Evolutionary conservation across 1,284 basidiomycete species (phyloP).

Genomic region (Ceratobasidium theobromae): DNA sequence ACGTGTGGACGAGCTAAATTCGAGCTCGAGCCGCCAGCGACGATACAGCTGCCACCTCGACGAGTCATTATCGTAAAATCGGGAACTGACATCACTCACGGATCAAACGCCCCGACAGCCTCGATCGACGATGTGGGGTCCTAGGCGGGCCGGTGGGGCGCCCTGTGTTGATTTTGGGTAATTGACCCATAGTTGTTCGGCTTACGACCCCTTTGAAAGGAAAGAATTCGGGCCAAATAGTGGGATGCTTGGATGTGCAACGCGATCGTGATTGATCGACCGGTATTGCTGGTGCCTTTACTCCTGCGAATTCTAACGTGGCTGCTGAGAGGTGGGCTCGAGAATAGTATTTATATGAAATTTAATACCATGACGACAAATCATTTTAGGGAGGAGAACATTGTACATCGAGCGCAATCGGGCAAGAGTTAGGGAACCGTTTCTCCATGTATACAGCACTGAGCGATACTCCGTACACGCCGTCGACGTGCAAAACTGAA

Average conservation of each 20-base stretch:
- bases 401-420: background rate
- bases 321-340: too few species aligned
- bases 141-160: background rate
- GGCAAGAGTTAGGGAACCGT: background rate
- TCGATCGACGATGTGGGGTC: background rate
- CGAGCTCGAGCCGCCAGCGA: background rate
- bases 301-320: background rate
- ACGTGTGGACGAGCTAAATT: background rate
- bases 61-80: constrained; percentile 22
- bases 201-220: too few species aligned
- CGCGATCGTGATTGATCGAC: too few species aligned
- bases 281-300: too few species aligned
- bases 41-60: too few species aligned
- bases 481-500: too few species aligned
- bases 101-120: constrained; percentile 10
- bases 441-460: background rate
- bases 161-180: background rate
- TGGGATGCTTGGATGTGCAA: background rate
- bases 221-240: too few species aligned
- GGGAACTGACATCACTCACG: constrained; percentile 12
- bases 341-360: too few species aligned
- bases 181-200: background rate
- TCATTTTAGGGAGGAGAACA: background rate
- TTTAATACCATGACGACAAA: constrained; percentile 12
- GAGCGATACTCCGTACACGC: too few species aligned